These are phyloP conservation scores for Debaryomyces prosopidis DNA, from an alignment of 805 yeast species.

Conservation along the genomic window DNA sequence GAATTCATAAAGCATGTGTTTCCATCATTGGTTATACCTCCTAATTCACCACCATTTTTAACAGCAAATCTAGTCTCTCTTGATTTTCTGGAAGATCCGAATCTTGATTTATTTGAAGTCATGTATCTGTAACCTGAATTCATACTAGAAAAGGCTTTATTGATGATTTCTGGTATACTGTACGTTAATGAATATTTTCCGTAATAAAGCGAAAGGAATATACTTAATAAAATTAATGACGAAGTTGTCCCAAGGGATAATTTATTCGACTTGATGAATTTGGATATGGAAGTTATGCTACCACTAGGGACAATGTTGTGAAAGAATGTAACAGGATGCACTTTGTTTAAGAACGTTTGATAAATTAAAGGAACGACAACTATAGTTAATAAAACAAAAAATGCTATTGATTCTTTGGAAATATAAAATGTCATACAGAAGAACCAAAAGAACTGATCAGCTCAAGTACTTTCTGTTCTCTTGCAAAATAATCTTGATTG, in stretches of 20 bases:
- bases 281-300: background rate
- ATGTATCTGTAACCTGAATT: conserved; percentile 14
- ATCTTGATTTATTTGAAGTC: conserved; percentile 7
- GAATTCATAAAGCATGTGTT: conserved; percentile 95
- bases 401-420: conserved; percentile 1
- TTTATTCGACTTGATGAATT: conserved; percentile 1
- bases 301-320: background rate
- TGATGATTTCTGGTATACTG: conserved; percentile 9
- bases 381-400: conserved; percentile 2
- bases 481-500: no score
- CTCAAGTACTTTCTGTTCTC: no score
- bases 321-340: background rate
- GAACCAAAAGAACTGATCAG: background rate
- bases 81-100: conserved; percentile 16
- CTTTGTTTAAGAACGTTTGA: background rate
- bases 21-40: conserved; percentile 88
- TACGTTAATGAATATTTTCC: conserved; percentile 2
- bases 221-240: conserved; percentile 2
- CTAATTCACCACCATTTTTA: conserved; percentile 69
- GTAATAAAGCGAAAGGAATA: conserved; percentile 7
- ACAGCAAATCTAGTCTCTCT: conserved; percentile 42
- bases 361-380: conserved; percentile 1
- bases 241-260: conserved; percentile 12
- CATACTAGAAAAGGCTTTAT: conserved; percentile 11
- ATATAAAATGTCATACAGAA: background rate